Evolutionary conservation across 1,139 yeast species (phyloP), one percentile per base, ranked within the genome.

Genomic region (Yamadazyma taylorii): DNA sequence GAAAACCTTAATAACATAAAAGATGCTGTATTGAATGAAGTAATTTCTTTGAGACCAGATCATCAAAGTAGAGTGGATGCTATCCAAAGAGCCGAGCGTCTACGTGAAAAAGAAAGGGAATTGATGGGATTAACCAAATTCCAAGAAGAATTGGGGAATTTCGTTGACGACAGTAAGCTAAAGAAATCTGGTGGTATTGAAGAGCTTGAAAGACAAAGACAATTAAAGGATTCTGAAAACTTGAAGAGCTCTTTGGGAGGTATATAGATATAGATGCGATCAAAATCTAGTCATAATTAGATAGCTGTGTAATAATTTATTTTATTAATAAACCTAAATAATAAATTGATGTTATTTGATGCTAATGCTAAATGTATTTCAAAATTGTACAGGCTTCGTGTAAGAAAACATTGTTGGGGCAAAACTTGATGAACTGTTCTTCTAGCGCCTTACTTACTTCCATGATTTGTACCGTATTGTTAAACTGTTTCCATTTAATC

Each of bases 131-230:
- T 68, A 29, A 81, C 79, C 45, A 83, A 81, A 41, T 90, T 90
- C 52, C 88, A 85, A 56, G 89, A 85, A 47, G 97, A 90, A 53
- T 66, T 90, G n/a, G 95, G 83, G 1, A 85, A 78, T 27, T 90
- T 88, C 67, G 96, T 90, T 4, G 89, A 73, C 8, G 92, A 82
- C 36, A 73, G 77, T 26, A 84, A 75, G 52, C 69, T 89, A 41
- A 87, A 85, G 53, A 83, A 79, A 46, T 79, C 88, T 22, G 97
- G 97, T 3, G 97, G 97, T 3, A 75, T 89, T 27, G 94, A 84
- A 42, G 97, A 89, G 50, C 66, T 87, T 14, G 97, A 90, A 51
- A 71, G 88, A 40, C 53, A 72, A 36, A 70, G 96, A 45, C 73
- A 69, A 51, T 63, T 74, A 42, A 82, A 84, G 43, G 96, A 90